Evolutionary conservation across 2,329 filamentous ascomycete species (phyloP), one percentile per base, ranked within the genome.

Genomic region (Sporothrix schenckii): DNA sequence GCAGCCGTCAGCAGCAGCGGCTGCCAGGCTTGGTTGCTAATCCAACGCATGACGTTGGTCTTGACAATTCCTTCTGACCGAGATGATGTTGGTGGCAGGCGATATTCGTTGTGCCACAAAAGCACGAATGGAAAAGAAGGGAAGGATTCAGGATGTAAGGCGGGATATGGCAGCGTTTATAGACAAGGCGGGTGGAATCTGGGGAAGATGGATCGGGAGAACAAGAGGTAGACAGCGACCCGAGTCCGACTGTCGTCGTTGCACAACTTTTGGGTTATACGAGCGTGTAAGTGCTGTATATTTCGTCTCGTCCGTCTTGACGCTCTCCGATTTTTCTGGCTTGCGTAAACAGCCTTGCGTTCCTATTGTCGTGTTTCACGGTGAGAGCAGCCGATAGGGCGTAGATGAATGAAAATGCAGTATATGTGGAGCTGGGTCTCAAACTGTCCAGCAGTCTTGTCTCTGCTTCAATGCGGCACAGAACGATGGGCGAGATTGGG

Each of bases 11-110:
- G 19, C 47, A 72, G 63, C 53, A 71, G 27, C 27, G 52, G 69
- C 68, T 60, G 52, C 66, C 70, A 44, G 50, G 67, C 19, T 27
- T 39, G n/a, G 44, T 30, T 27, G 49, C 21, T 39, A 47, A 66
- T 27, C 65, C 69, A 72, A 21, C 61, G 72, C 73, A 74, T 73
- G 44, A 10, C 68, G 61, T 11, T 11, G 41, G 13, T 34, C 19
- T 52, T 50, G 24, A 27, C 47, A 41, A 16, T 34, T 30, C 44
- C n/a, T 60, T n/a, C 10, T 19, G 2, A 4, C 11, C 9, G 44
- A 44, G 41, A 10, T 6, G 19, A 16, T 10, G 50, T 21, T 24
- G n/a, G 21, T 21, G 21, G n/a, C 6, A 19, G n/a, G n/a, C 27
- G 53, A 56, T 19, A n/a, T 34, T 56, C 34, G 16, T 34, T 27